Evolutionary conservation across 2,329 filamentous ascomycete species (phyloP).

Genomic region (Claviceps sorghi): DNA sequence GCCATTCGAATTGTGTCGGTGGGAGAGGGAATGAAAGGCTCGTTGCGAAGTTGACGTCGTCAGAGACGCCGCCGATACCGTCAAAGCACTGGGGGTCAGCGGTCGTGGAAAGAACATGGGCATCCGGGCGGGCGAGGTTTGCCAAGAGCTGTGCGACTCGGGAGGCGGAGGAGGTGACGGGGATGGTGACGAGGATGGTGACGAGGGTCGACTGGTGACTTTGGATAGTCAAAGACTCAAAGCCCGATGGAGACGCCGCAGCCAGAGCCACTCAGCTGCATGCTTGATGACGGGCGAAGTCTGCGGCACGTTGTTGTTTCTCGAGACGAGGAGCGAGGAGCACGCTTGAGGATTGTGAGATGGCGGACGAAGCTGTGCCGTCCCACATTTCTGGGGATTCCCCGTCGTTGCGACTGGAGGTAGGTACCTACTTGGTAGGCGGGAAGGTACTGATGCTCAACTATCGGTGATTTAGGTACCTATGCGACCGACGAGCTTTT

Average conservation of each 20-base stretch:
- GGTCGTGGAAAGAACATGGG: constrained; percentile 16
- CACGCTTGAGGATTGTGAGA: neutral
- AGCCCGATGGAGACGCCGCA: neutral
- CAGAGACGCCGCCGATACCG: constrained; percentile 12
- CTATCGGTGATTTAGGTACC: no score
- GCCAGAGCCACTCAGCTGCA: neutral
- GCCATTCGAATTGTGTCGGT: constrained; percentile 7
- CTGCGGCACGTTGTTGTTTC: neutral
- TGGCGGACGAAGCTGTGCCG: neutral
- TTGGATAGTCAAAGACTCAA: neutral
- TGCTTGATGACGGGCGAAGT: neutral
- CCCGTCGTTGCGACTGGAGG: no score
- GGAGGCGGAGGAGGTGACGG: neutral
- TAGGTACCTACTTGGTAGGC: no score
- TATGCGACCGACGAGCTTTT: no score
- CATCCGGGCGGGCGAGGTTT: constrained; percentile 14
- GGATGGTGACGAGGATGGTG: neutral
- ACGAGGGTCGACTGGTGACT: neutral
- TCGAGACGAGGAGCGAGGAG: no score
- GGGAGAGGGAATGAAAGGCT: constrained; percentile 12
- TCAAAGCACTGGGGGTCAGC: constrained; percentile 13
- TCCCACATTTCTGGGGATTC: neutral
- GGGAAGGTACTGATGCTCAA: no score
- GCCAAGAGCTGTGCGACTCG: neutral
- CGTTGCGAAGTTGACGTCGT: constrained; percentile 5